These are phyloP conservation scores for Tubosaeta brunneosetosa DNA, from an alignment of 768 basidiomycete genomes.

Conservation along the genomic window DNA sequence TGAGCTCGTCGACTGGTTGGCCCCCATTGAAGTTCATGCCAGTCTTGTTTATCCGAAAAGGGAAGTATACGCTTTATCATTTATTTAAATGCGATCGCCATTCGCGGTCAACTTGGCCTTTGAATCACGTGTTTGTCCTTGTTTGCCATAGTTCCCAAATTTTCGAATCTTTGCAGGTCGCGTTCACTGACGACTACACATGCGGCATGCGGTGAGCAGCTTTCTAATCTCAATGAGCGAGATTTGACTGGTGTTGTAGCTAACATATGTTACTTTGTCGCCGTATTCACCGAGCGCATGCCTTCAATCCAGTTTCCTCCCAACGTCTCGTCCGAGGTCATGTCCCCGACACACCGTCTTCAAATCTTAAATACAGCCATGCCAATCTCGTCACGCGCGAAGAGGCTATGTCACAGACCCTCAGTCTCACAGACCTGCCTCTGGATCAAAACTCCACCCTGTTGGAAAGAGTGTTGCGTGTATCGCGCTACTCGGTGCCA, in stretches of 20 bases:
- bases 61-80: too few relatives aligned
- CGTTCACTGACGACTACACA: conserved; percentile 22
- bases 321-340: conserved; percentile 20
- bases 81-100: too few relatives aligned
- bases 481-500: conserved; percentile 27
- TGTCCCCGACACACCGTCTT: conserved; percentile 12
- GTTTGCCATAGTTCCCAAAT: conserved; percentile 24
- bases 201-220: conserved; percentile 57
- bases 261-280: conserved; percentile 80
- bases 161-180: conserved; percentile 22
- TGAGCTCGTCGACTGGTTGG: conserved; percentile 61
- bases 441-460: conserved; percentile 12
- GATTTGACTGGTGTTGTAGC: conserved; percentile 30
- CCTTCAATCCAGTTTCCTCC: conserved; percentile 26
- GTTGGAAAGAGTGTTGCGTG: conserved; percentile 23
- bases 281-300: conserved; percentile 47
- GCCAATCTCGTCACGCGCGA: conserved; percentile 13
- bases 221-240: not conserved
- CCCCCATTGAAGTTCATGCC: conserved; percentile 51
- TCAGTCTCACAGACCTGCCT: not conserved
- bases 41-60: not conserved
- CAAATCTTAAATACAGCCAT: conserved; percentile 9
- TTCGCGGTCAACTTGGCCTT: too few relatives aligned
- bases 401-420: conserved; percentile 3
- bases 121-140: conserved; percentile 20